These are phyloP conservation scores for Mycosphaerelloides madeirae DNA, from an alignment of 2,329 filamentous ascomycete genomes.

Conservation along the genomic window DNA sequence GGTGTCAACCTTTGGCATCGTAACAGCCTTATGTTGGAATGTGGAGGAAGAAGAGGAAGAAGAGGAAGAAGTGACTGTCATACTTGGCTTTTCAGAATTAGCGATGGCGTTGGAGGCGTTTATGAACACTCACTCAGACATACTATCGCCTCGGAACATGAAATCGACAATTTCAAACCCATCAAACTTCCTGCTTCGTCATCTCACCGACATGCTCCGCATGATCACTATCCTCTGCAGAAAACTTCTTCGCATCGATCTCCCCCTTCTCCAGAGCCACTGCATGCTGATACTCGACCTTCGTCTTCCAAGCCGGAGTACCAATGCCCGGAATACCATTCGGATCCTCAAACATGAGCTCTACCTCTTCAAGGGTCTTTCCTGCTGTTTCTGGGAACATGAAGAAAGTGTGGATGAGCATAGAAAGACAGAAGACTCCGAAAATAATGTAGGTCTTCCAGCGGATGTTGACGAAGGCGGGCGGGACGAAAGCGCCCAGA, in stretches of 20 bases:
- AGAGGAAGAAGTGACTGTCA: too few relatives aligned
- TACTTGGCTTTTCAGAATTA: too few relatives aligned
- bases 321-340: slow-evolving; percentile 41
- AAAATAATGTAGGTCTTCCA: slow-evolving; percentile 65
- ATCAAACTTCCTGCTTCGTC: too few relatives aligned
- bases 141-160: too few relatives aligned
- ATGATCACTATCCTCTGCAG: slow-evolving; percentile 2
- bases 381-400: slow-evolving; percentile 65
- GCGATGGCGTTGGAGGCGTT: too few relatives aligned
- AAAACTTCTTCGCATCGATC: slow-evolving; percentile 1
- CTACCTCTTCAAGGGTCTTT: slow-evolving; percentile 73
- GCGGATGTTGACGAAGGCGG: slow-evolving; percentile 55
- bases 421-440: slow-evolving; percentile 62
- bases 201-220: not conserved
- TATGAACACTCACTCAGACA: too few relatives aligned
- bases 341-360: slow-evolving; percentile 59
- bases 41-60: too few relatives aligned
- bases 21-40: too few relatives aligned
- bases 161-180: too few relatives aligned
- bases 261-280: slow-evolving; percentile 6
- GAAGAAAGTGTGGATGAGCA: slow-evolving; percentile 59
- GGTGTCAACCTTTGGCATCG: too few relatives aligned
- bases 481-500: slow-evolving; percentile 55
- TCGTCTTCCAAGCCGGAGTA: slow-evolving; percentile 11
- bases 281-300: slow-evolving; percentile 4